A percentile compares a stretch with the other conserved stretches of the same genome.
phyloP scores from a whole-genome alignment of 345 rosid species.

The Rhodamnia rubescens region DNA sequence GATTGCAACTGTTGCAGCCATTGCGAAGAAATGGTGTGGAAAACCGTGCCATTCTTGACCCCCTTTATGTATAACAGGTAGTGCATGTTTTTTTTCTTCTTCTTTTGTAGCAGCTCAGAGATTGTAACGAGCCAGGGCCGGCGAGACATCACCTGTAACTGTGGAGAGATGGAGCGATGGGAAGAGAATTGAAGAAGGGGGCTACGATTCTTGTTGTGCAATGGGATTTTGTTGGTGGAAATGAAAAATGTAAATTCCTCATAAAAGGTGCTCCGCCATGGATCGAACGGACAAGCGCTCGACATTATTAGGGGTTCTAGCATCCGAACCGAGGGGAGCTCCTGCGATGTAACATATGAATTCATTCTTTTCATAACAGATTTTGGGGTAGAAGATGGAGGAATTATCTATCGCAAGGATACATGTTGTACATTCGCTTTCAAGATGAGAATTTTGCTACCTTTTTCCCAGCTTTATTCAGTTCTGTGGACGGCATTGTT shows the following conservation, averaged over 20 bases:
- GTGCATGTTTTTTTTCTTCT: neutral
- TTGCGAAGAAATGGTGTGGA: neutral
- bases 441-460: neutral
- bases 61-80: neutral
- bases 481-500: neutral
- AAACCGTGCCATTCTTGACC: neutral
- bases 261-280: neutral
- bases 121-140: neutral
- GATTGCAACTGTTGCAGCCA: neutral
- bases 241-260: neutral
- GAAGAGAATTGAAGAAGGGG: neutral
- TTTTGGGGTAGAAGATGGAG: neutral
- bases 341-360: neutral
- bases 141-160: neutral
- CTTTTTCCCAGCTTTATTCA: neutral
- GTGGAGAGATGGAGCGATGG: neutral
- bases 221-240: neutral
- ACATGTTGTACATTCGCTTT: neutral
- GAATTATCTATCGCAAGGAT: neutral
- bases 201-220: neutral
- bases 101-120: neutral
- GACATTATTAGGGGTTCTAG: neutral
- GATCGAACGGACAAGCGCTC: neutral
- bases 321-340: neutral
- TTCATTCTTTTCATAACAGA: neutral